A percentile compares a stretch with the other conserved stretches of the same genome.
These are phyloP conservation scores for Exophiala alcalophila DNA, from an alignment of 2,329 filamentous ascomycete species.

Conservation along the genomic window DNA sequence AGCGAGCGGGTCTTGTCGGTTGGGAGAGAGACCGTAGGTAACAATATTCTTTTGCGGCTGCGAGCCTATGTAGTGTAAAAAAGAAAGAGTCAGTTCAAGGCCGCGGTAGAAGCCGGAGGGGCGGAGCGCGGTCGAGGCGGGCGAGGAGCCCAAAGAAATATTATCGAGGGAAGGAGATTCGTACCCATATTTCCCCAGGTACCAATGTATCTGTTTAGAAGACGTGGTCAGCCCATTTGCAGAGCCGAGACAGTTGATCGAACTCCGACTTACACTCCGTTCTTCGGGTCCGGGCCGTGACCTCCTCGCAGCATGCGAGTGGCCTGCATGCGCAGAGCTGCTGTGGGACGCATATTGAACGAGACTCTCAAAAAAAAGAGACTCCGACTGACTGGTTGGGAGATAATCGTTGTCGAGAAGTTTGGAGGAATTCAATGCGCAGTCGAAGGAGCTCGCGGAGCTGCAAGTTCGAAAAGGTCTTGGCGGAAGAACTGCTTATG, in stretches of 20 bases:
- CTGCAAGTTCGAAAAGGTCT: background rate
- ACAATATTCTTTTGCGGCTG: slow-evolving; percentile 60
- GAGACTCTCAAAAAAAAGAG: background rate
- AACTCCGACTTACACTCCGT: slow-evolving; percentile 38
- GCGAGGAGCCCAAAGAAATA: background rate
- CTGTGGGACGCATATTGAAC: slow-evolving; percentile 27
- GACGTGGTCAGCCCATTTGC: slow-evolving; percentile 30
- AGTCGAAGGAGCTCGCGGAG: background rate
- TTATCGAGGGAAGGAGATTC: slow-evolving; percentile 9
- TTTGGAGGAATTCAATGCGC: background rate
- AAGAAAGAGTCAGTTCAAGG: slow-evolving; percentile 3
- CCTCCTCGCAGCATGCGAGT: slow-evolving; percentile 30
- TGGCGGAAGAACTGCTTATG: slow-evolving; percentile 2
- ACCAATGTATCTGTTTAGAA: slow-evolving; percentile 62
- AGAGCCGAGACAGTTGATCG: background rate
- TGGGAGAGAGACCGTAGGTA: slow-evolving; percentile 74
- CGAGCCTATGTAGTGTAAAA: slow-evolving; percentile 46
- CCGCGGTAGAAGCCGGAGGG: background rate
- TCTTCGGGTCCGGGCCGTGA: slow-evolving; percentile 40
- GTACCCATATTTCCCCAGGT: slow-evolving; percentile 74
- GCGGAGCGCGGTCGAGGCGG: too few species aligned
- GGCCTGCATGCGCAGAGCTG: slow-evolving; percentile 27
- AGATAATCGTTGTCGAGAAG: background rate
- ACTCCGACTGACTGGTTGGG: background rate
- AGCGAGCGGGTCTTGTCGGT: slow-evolving; percentile 85